phyloP scores from a whole-genome alignment of 2,329 filamentous ascomycete genomes.

The Stachybotrys chlorohalonatus region DNA sequence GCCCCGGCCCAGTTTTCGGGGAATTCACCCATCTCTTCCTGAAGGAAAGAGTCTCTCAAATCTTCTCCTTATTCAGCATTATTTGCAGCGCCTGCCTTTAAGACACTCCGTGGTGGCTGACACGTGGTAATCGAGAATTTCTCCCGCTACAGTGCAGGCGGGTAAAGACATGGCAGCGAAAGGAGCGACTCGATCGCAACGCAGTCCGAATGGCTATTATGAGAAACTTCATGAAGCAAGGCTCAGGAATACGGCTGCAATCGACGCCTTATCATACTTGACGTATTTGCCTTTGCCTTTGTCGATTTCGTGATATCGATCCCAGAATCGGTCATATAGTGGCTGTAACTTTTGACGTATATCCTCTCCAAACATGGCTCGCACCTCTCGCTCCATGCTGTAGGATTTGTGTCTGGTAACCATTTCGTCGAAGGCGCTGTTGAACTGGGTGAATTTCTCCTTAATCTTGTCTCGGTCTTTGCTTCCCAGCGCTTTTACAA shows the following conservation, averaged over 20 bases:
- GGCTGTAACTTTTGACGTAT: constrained; percentile 89
- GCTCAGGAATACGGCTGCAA: constrained; percentile 56
- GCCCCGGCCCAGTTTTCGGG: neutral
- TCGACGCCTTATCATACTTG: constrained; percentile 84
- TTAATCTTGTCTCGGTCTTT: constrained; percentile 97
- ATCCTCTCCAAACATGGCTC: constrained; percentile 69
- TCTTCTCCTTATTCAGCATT: too few species aligned
- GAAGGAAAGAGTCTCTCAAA: too few species aligned
- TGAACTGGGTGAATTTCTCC: constrained; percentile 90
- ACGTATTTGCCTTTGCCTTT: constrained; percentile 98
- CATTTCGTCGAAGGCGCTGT: constrained; percentile 81
- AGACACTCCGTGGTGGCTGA: too few species aligned
- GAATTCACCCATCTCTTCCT: too few species aligned
- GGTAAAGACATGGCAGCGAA: too few species aligned
- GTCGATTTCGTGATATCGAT: constrained; percentile 94
- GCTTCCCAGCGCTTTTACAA: constrained; percentile 73
- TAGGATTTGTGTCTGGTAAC: constrained; percentile 73
- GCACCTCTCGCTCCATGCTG: constrained; percentile 86
- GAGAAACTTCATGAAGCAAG: constrained; percentile 24
- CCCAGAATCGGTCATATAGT: constrained; percentile 91
- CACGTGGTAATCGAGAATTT: too few species aligned
- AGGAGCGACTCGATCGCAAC: too few species aligned
- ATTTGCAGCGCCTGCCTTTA: too few species aligned
- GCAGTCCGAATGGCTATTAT: too few species aligned
- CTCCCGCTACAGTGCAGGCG: too few species aligned